These are phyloP conservation scores for Hyaloscypha variabilis DNA, from an alignment of 495 filamentous ascomycete genomes.

Conservation along the genomic window DNA sequence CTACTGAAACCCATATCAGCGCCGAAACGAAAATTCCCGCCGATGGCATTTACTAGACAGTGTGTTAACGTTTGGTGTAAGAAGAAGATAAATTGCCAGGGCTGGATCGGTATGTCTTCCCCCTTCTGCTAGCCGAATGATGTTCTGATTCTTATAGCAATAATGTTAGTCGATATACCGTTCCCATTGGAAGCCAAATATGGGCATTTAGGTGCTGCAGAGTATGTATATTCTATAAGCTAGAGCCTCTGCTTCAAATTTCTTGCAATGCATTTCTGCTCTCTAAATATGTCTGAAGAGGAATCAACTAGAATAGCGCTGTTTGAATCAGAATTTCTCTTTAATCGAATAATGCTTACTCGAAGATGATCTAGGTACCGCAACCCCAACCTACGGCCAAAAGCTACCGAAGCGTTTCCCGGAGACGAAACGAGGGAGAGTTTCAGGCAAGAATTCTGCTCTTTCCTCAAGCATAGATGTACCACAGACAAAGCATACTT, in stretches of 20 bases:
- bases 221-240: too few species aligned
- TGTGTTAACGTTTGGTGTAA: constrained; percentile 5
- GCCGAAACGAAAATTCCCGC: background rate
- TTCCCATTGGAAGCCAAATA: background rate
- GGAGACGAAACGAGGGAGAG: background rate
- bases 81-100: background rate
- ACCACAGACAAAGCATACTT: background rate
- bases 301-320: too few species aligned
- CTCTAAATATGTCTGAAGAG: too few species aligned
- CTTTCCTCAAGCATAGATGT: constrained; percentile 7
- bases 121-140: background rate
- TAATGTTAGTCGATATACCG: background rate
- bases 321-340: too few species aligned
- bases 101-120: constrained; percentile 8
- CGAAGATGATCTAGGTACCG: too few species aligned
- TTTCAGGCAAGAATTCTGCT: constrained; percentile 3
- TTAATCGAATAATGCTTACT: too few species aligned
- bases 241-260: too few species aligned
- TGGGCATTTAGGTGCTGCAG: background rate
- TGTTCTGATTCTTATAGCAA: background rate
- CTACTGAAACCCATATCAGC: background rate
- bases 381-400: constrained; percentile 11
- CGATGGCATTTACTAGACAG: constrained; percentile 14
- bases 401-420: background rate
- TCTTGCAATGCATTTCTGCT: too few species aligned